Percentiles rank a stretch among this genome's conserved stretches.
Evolutionary conservation across 345 rosid genomes (phyloP).

Genomic region (Populus pruinosa): DNA sequence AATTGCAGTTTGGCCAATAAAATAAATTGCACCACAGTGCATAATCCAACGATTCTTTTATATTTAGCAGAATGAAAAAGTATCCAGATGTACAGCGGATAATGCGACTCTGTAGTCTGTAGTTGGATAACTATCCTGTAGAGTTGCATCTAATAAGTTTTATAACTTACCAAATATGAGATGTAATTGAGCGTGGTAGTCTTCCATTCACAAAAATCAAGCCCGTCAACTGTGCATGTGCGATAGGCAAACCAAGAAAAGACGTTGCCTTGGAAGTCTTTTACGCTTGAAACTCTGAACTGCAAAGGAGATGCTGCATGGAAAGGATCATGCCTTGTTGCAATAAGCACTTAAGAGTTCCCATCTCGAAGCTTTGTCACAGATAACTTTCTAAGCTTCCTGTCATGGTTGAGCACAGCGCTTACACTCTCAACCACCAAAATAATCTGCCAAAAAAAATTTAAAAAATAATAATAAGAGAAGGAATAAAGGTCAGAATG

Average conservation of each 20-base stretch:
- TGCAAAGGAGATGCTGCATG: neutral
- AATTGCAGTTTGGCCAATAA: neutral
- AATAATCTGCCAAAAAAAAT: constrained; percentile 47
- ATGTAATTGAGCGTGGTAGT: neutral
- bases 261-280: neutral
- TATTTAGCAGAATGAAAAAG: neutral
- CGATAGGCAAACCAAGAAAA: constrained; percentile 1
- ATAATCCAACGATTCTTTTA: too few relatives aligned
- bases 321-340: neutral
- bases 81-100: neutral
- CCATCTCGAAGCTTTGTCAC: constrained; percentile 28
- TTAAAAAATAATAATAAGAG: neutral
- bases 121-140: neutral
- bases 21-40: neutral
- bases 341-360: constrained; percentile 19
- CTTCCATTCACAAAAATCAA: neutral
- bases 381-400: constrained; percentile 45
- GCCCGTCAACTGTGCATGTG: neutral
- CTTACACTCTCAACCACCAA: constrained; percentile 79
- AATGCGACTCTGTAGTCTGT: neutral
- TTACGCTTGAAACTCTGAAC: neutral
- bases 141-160: neutral
- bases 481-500: neutral
- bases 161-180: neutral
- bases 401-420: constrained; percentile 77